Evolutionary conservation across 208 protist genomes (phyloP), one percentile per base, ranked within the genome.

Genomic region (Leishmania arabica): DNA sequence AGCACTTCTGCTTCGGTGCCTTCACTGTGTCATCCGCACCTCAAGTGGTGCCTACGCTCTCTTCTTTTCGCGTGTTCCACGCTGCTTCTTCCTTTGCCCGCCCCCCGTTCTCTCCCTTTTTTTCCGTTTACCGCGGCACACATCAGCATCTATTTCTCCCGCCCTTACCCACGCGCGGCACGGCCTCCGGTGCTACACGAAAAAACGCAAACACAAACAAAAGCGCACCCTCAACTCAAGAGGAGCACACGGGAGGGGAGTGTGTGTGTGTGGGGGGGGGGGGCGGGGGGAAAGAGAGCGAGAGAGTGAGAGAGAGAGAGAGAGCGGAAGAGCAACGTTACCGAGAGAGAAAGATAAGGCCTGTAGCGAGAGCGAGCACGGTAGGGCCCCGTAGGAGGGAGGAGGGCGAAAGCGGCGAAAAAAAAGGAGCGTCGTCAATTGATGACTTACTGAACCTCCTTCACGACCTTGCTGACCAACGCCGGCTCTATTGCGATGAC

Each of bases 401-500:
- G 15, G 31, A 40, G 4, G 13, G 15, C 24, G 13, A 7, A 9
- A 68, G 27, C 2, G 9, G 27, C 9, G 27, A 34, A 2, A 62
- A 15, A 3, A 31, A 31, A 31, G 24, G 56, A 13, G 27, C 24
- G 5, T 58, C 53, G 9, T 73, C 40, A 73, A n/a, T 37, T 6
- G 45, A 73, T 49, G 24, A 73, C n/a, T 13, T 47, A 56, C 56
- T 77, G 74, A 0, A 77, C 74, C 17, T 82, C 79, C 40, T 82
- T 71, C 4, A 92, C 56, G 3, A 94, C 77, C 27, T 86, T 78
- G 37, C 53, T 75, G 6, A 95, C 88, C 8, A 91, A 71, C 42
- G 85, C 77, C 11, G 89, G 81, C 31, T 53, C 64, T 79, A 95
- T 51, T 4, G 82, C 65, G 17, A 96, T 60, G 21, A 94, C 90